These are phyloP conservation scores for Globisporangium megalacanthum DNA, from an alignment of 352 stramenopile species.

Conservation along the genomic window DNA sequence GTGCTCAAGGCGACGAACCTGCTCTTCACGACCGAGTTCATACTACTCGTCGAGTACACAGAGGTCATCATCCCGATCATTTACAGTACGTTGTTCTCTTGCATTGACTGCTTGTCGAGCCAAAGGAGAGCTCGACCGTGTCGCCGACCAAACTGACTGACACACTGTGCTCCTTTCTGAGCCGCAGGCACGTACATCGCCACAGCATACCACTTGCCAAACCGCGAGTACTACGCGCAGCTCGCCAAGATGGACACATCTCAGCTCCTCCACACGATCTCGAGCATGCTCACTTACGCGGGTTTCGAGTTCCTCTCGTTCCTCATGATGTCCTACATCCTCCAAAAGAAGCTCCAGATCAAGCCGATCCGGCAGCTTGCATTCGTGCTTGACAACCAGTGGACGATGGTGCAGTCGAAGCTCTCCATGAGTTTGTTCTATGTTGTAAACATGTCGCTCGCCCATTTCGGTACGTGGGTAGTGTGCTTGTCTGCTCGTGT, in stretches of 20 bases:
- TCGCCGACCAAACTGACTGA: not conserved
- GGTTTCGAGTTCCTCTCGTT: slow-evolving; percentile 31
- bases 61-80: slow-evolving; percentile 8
- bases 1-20: not conserved
- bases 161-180: not conserved
- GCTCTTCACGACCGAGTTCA: slow-evolving; percentile 5
- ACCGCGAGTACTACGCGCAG: slow-evolving; percentile 27
- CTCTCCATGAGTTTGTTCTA: slow-evolving; percentile 18
- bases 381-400: slow-evolving; percentile 25
- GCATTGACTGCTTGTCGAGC: not conserved
- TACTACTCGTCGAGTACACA: slow-evolving; percentile 6
- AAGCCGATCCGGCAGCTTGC: slow-evolving; percentile 23
- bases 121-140: no score
- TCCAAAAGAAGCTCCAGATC: slow-evolving; percentile 21
- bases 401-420: slow-evolving; percentile 19
- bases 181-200: slow-evolving; percentile 21
- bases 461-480: slow-evolving; percentile 18
- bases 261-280: slow-evolving; percentile 17
- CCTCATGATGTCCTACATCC: slow-evolving; percentile 16
- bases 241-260: slow-evolving; percentile 11
- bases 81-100: slow-evolving; percentile 2
- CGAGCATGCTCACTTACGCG: slow-evolving; percentile 32
- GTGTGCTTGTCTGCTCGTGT: no score
- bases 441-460: slow-evolving; percentile 17
- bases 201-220: slow-evolving; percentile 23